Evolutionary conservation across 495 filamentous ascomycete genomes (phyloP).

Genomic region (Podospora appendiculata): DNA sequence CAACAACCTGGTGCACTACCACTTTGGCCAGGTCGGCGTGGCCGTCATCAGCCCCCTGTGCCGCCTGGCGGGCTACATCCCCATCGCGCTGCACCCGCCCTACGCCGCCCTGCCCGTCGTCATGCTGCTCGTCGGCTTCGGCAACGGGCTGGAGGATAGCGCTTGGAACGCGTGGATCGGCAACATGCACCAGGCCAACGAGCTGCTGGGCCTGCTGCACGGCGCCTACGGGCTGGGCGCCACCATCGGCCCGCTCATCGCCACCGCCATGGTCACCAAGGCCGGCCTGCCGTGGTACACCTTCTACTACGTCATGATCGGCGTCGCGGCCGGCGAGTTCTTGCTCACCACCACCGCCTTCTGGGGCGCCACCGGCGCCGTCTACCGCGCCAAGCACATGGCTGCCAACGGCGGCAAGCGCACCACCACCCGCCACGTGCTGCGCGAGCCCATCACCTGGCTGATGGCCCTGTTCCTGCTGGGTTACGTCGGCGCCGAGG

Average conservation of each 20-base stretch:
- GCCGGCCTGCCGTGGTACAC: constrained; percentile 51
- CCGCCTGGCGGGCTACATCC: constrained; percentile 59
- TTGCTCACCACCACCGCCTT: constrained; percentile 49
- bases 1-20: constrained; percentile 49
- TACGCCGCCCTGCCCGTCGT: constrained; percentile 67
- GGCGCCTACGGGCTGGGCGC: constrained; percentile 73
- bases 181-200: constrained; percentile 62
- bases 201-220: constrained; percentile 62
- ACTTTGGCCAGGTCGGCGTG: constrained; percentile 66
- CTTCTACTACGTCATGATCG: constrained; percentile 62
- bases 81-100: constrained; percentile 65
- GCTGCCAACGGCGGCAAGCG: constrained; percentile 13
- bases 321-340: constrained; percentile 54
- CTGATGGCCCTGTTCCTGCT: constrained; percentile 68
- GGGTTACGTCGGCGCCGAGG: constrained; percentile 78
- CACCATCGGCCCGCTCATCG: constrained; percentile 67
- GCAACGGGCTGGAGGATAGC: constrained; percentile 62
- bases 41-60: constrained; percentile 57
- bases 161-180: constrained; percentile 80
- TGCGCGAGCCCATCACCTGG: constrained; percentile 54
- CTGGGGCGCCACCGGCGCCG: constrained; percentile 56
- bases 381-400: constrained; percentile 43
- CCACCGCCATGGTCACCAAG: constrained; percentile 61
- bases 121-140: constrained; percentile 65
- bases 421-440: constrained; percentile 28